A percentile compares a stretch with the other conserved stretches of the same genome.
Evolutionary conservation across 2,329 filamentous ascomycete genomes (phyloP).

Genomic region (Helotiales sp.): DNA sequence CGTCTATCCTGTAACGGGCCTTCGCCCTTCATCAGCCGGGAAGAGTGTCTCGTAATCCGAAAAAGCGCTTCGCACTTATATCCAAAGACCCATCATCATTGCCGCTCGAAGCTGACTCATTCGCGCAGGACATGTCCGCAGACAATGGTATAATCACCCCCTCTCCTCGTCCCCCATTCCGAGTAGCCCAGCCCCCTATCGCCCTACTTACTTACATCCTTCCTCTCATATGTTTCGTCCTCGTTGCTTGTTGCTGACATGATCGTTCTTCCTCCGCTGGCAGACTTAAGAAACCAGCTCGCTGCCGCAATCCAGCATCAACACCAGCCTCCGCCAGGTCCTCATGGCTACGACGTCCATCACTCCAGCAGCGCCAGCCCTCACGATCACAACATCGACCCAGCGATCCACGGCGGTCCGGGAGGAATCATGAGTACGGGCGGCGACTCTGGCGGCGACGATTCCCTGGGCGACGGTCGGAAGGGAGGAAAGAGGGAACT

Average conservation of each 20-base stretch:
- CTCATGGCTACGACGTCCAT: constrained; percentile 35
- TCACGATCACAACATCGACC: constrained; percentile 38
- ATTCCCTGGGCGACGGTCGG: constrained; percentile 50
- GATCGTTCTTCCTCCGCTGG: constrained; percentile 25
- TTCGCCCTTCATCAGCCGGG: background rate
- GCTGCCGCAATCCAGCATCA: constrained; percentile 33
- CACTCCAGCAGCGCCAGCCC: constrained; percentile 34
- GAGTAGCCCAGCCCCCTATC: constrained; percentile 7
- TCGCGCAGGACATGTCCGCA: constrained; percentile 33
- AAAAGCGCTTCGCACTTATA: constrained; percentile 4
- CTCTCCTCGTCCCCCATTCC: background rate
- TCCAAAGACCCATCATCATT: background rate
- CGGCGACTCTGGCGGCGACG: constrained; percentile 34
- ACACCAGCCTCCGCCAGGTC: constrained; percentile 15
- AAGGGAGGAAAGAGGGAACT: constrained; percentile 85
- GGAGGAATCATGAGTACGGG: constrained; percentile 32
- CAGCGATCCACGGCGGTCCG: constrained; percentile 32
- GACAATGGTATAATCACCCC: constrained; percentile 29
- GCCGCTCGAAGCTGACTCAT: constrained; percentile 29
- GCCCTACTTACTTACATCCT: background rate
- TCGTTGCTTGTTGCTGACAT: constrained; percentile 28
- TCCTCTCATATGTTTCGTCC: background rate
- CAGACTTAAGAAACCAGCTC: constrained; percentile 38
- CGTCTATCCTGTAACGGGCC: background rate
- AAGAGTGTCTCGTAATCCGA: constrained; percentile 12